Conservation (phyloP, 768 basidiomycete genomes). For the Tephrocybe sp. region DNA sequence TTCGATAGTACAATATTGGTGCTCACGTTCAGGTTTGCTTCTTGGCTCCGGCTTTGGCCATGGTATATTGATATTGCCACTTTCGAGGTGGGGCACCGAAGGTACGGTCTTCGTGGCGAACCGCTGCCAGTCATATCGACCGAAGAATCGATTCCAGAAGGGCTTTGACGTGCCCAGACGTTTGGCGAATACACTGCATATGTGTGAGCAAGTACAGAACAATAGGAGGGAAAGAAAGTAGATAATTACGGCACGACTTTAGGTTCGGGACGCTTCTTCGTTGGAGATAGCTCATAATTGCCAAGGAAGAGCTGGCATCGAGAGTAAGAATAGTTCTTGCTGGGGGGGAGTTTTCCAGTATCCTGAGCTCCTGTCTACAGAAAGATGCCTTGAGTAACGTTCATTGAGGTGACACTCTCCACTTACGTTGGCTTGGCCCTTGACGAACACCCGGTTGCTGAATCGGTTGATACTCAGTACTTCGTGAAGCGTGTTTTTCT, state of each 20-base stretch:
- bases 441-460: slow-evolving; percentile 65
- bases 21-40: slow-evolving; percentile 45
- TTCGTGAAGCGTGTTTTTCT: slow-evolving; percentile 58
- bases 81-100: slow-evolving; percentile 42
- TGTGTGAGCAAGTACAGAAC: not conserved
- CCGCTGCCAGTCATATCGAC: slow-evolving; percentile 72
- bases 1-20: slow-evolving; percentile 1
- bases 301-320: slow-evolving; percentile 79
- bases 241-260: slow-evolving; percentile 46
- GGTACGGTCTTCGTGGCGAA: slow-evolving; percentile 68
- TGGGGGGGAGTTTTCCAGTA: slow-evolving; percentile 32
- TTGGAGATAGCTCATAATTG: slow-evolving; percentile 58
- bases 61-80: slow-evolving; percentile 50
- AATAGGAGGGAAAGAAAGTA: not conserved
- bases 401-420: slow-evolving; percentile 1
- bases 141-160: slow-evolving; percentile 52
- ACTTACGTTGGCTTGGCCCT: slow-evolving; percentile 38
- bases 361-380: slow-evolving; percentile 21
- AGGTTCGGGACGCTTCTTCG: slow-evolving; percentile 33
- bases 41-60: slow-evolving; percentile 63
- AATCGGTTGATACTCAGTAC: slow-evolving; percentile 74
- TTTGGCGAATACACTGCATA: slow-evolving; percentile 70
- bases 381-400: slow-evolving; percentile 1
- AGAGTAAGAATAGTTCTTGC: slow-evolving; percentile 70
- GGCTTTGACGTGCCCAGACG: slow-evolving; percentile 65